phyloP scores from a whole-genome alignment of 345 rosid species.

The Rhodomyrtus tomentosa region DNA sequence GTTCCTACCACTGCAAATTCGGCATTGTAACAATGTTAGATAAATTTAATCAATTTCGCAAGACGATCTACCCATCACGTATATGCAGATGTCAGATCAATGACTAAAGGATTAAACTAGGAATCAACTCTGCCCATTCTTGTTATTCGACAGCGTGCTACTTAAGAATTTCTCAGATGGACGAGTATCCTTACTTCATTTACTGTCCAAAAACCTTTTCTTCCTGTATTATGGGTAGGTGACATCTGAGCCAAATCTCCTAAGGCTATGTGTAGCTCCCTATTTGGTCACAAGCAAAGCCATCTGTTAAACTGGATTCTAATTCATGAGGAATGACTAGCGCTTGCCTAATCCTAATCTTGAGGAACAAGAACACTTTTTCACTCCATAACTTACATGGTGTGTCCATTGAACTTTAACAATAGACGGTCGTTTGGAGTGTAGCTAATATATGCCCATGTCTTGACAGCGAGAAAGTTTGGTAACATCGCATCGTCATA shows the following conservation, averaged over 20 bases:
- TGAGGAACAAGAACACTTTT: background rate
- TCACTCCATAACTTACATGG: background rate
- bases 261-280: background rate
- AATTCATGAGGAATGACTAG: background rate
- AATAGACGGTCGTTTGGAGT: background rate
- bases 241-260: background rate
- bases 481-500: background rate
- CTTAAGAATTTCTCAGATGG: background rate
- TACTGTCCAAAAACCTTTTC: background rate
- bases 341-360: background rate
- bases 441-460: background rate
- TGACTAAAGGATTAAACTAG: background rate
- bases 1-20: constrained; percentile 51
- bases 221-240: background rate
- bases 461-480: background rate
- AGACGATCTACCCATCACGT: background rate
- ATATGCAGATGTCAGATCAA: background rate
- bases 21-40: background rate
- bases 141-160: background rate
- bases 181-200: background rate
- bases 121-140: background rate
- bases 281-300: background rate
- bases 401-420: background rate
- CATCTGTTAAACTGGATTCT: background rate
- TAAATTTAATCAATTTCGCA: background rate